Evolutionary conservation across 306 rosid species (phyloP), one percentile per base, ranked within the genome.

Genomic region (Rubus parviflorus): DNA sequence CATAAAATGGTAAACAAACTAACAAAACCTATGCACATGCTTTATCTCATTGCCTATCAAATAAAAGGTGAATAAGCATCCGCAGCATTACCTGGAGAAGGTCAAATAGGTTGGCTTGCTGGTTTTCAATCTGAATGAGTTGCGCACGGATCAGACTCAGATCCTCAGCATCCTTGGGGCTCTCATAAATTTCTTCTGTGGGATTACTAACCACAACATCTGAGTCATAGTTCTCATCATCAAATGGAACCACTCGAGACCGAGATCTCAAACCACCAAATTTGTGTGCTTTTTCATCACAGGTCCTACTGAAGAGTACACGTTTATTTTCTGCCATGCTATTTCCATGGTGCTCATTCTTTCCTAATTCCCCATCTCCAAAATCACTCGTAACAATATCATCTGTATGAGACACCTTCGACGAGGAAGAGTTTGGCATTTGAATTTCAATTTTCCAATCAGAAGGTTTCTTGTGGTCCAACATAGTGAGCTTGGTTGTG

Each of bases 81-180:
- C 45, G n/a, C 19, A 60, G 74, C 79, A 70, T 15, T 86, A 96
- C 99, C 98, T 89, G 98, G 68, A 96, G 96, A 54, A 89, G 87
- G 79, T 96, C 90, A 73, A 92, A 77, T 23, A 96, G 86, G 85
- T 86, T 91, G 48, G 96, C 88, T 77, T 96, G 98, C 83, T 92
- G 99, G 83, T 91, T 92, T 89, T 96, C 99, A 54, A 96, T 96
- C 87, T 96, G 98, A 80, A 91, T 75, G 69, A 96, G 98, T 72
- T 96, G 98, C 47, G 88, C 96, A 7, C 97, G 90, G 75, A 96
- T 92, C 90, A 88, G 64, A 57, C 88, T 87, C 81, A 96, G 85
- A 77, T 88, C 93, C 82, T 91, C 98, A 68, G 74, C 90, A 75
- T 92, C 99, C 86, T 87, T 93, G 56, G 77, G 88, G 79, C 74